Evolutionary conservation across 2,329 filamentous ascomycete species (phyloP), one percentile per base, ranked within the genome.

Genomic region (Fusarium sp.): DNA sequence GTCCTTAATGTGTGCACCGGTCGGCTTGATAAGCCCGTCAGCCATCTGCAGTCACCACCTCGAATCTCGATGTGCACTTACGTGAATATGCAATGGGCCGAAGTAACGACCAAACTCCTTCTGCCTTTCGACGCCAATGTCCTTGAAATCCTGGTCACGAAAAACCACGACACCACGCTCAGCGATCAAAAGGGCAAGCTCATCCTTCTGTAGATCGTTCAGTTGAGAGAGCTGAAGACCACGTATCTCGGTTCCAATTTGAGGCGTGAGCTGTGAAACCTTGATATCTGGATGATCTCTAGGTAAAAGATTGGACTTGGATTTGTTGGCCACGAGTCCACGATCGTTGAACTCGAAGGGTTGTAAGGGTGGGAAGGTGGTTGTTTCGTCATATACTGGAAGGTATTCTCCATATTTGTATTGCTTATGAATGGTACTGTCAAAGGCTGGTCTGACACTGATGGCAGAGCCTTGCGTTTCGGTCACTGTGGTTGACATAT

Each of bases 341-440:
- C 22, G 40, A 8, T 43, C 40, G 8, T 8, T 15, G 15, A 19
- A 19, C 9, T 22, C 22, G 40, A 43, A 79, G 4, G 74, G 69
- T 58, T 79, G 54, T 7, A 78, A 68, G 5, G 76, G 71, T 15
- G 74, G 73, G 24, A 55, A 46, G 6, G 31, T 46, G 14, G 42
- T 55, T 10, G 77, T 74, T 42, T 74, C 71, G 59, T 79, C 76
- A 46, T 78, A 78, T n/a, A 78, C 76, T 2, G 77, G 77, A 10
- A 79, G 76, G 53, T 78, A 79, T 11, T 64, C 67, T 0, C 72
- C 58, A 57, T 78, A 78, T 57, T 76, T 77, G 64, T 78, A 78
- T 76, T 77, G 19, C 13, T 54, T 55, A 24, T 46, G 42, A 13
- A 55, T 22, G 17, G 52, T 55, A 17, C 22, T 46, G 22, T 55